Evolutionary conservation across 495 filamentous ascomycete species (phyloP), one percentile per base, ranked within the genome.

Genomic region (Aspergillus bridgeri): DNA sequence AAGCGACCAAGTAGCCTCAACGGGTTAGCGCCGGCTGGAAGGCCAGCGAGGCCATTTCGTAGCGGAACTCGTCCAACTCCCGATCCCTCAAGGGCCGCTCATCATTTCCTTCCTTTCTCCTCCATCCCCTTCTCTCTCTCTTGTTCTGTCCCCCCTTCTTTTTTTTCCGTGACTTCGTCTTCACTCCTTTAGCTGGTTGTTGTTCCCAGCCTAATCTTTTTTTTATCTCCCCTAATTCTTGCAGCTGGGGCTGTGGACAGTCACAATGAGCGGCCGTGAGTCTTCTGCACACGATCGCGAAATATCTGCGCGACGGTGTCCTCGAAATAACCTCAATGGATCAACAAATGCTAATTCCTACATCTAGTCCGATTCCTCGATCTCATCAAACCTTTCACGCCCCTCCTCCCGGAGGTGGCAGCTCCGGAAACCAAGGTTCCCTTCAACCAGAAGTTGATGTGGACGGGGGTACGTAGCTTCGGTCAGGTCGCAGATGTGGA

Each of bases 361-460:
- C 17, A 52, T 63, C 63, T 78, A 97, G 93, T 98, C 79, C 95
- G 94, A 71, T 99, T 99, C 71, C 91, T 99, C 79, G 94, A 99
- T 79, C 84, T 97, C 65, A 93, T 99, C 79, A 99, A 98, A 78
- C 94, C 95, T 75, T 99, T 99, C 77, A 89, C 92, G 81, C 92
- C 94, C 77, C 88, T 97, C 83, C 89, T 99, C 73, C 94, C 94
- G 72, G 94, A 99, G 87, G 94, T 99, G 75, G 87, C 92, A 78
- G 87, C 95, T 65, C 95, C 94, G 58, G 94, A 99, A 80, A 81
- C 77, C 87, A 96, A 96, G 81, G 88, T 92, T 50, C 90, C 93
- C 62, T 99, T 98, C 86, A 93, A 95, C 81, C 93, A 98, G 79
- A 93, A 95, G 80, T 78, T 98, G 84, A 96, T 98, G 92, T 99